Evolutionary conservation across 2,329 filamentous ascomycete species (phyloP).

Genomic region (Mollisiaceae sp.): DNA sequence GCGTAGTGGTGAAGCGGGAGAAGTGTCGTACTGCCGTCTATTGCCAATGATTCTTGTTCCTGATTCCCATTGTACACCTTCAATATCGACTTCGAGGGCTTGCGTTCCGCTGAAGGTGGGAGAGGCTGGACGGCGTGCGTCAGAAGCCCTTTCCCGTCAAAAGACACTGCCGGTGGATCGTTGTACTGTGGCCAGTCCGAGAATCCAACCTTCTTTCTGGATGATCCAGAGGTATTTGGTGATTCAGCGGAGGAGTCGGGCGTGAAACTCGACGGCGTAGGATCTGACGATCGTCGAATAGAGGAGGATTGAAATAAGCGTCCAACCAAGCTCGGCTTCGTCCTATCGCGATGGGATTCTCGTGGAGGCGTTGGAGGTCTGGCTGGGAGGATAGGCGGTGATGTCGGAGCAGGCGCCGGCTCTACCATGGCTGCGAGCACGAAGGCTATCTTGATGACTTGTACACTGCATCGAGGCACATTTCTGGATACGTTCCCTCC

Average conservation of each 20-base stretch:
- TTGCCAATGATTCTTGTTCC: slow-evolving; percentile 23
- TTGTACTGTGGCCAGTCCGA: slow-evolving; percentile 62
- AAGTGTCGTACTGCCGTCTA: slow-evolving; percentile 30
- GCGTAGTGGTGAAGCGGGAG: slow-evolving; percentile 45
- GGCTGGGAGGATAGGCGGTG: slow-evolving; percentile 58
- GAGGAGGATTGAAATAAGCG: slow-evolving; percentile 37
- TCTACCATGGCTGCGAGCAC: slow-evolving; percentile 43
- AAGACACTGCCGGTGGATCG: slow-evolving; percentile 46
- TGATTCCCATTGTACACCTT: slow-evolving; percentile 62
- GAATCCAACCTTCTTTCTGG: slow-evolving; percentile 63
- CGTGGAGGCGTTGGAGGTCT: slow-evolving; percentile 72
- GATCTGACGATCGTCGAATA: slow-evolving; percentile 26
- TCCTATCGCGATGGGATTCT: slow-evolving; percentile 43
- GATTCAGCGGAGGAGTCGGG: slow-evolving; percentile 45
- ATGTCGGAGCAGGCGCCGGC: slow-evolving; percentile 30
- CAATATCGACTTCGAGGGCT: slow-evolving; percentile 76
- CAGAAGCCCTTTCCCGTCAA: slow-evolving; percentile 24
- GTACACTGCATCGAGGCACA: slow-evolving; percentile 31
- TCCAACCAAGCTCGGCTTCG: slow-evolving; percentile 39
- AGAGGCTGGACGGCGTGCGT: slow-evolving; percentile 30
- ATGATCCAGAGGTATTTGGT: slow-evolving; percentile 37
- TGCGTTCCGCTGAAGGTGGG: slow-evolving; percentile 48
- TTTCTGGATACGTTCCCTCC: neutral
- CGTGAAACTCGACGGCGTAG: slow-evolving; percentile 26
- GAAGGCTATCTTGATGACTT: slow-evolving; percentile 21